These are phyloP conservation scores for Phlebiopsis flavidoalba DNA, from an alignment of 768 basidiomycete species.

Conservation along the genomic window DNA sequence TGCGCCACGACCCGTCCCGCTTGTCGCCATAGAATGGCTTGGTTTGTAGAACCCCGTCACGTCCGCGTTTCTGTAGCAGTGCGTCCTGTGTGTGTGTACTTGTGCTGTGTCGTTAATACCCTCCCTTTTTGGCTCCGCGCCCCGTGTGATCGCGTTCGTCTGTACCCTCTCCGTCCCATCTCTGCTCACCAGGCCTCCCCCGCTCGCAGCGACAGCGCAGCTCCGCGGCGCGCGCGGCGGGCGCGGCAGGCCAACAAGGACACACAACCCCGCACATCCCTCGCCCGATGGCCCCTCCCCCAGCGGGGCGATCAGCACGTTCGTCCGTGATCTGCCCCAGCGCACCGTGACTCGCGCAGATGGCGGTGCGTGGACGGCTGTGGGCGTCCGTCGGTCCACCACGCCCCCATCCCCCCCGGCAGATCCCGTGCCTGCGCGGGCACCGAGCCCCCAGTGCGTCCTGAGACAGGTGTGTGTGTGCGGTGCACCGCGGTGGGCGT, in stretches of 20 bases:
- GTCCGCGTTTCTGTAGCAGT: constrained; percentile 1
- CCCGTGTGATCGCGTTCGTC: neutral
- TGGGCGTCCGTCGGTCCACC: neutral
- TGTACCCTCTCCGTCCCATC: too few species aligned
- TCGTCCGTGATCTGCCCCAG: neutral
- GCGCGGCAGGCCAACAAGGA: neutral
- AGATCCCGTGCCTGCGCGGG: neutral
- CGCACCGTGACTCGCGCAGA: neutral
- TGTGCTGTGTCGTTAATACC: constrained; percentile 1
- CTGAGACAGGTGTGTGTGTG: neutral
- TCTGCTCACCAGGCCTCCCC: too few species aligned
- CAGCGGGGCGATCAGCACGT: neutral
- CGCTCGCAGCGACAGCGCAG: too few species aligned
- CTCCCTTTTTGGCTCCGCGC: neutral
- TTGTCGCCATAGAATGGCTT: neutral
- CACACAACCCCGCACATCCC: neutral
- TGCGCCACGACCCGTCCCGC: neutral
- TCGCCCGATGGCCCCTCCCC: neutral
- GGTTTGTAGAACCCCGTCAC: neutral
- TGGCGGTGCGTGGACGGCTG: neutral
- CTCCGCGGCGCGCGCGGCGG: neutral
- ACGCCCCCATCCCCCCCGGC: too few species aligned
- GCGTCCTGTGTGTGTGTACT: neutral
- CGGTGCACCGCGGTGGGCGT: too few species aligned
- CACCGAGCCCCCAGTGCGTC: too few species aligned